Conservation (phyloP, 164 flowering plant species). For the Santalum album region DNA sequence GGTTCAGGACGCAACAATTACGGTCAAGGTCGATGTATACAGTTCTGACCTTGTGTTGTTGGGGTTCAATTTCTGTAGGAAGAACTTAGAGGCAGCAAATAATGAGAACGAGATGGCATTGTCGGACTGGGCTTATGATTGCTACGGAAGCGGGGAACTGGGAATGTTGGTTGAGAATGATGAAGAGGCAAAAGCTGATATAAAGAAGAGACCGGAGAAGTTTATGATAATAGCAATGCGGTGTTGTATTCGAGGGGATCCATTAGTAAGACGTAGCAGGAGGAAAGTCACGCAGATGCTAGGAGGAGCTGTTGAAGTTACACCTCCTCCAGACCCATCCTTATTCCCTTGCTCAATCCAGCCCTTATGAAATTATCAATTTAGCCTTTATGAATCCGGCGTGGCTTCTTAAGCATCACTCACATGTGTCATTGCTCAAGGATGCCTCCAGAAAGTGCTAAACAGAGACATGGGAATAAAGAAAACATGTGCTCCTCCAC, state of each 20-base stretch:
- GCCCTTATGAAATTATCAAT: too few relatives aligned
- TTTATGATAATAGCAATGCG: conserved; percentile 27
- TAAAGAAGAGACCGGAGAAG: conserved; percentile 13
- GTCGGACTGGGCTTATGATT: conserved; percentile 14
- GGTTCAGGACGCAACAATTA: conserved; percentile 22
- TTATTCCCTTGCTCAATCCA: neutral
- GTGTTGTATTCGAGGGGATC: too few relatives aligned
- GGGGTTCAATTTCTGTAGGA: conserved; percentile 20
- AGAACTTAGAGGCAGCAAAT: neutral
- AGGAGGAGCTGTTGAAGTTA: conserved; percentile 27
- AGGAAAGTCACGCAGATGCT: conserved; percentile 30
- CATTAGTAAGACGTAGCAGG: conserved; percentile 31
- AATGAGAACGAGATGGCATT: conserved; percentile 5
- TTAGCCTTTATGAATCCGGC: too few relatives aligned
- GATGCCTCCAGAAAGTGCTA: too few relatives aligned
- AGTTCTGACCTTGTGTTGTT: conserved; percentile 25
- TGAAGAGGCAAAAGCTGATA: conserved; percentile 18
- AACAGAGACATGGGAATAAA: too few relatives aligned
- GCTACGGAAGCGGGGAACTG: too few relatives aligned
- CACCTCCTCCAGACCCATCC: conserved; percentile 18
- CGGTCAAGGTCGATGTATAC: conserved; percentile 27
- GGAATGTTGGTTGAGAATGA: conserved; percentile 6
- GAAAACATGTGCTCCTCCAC: too few relatives aligned
- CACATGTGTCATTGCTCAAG: too few relatives aligned
- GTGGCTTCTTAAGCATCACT: conserved; percentile 24